Percentiles rank a stretch among this genome's conserved stretches.
Evolutionary conservation across 2,329 filamentous ascomycete species (phyloP).

Genomic region (Fusarium tanahbumbuense): DNA sequence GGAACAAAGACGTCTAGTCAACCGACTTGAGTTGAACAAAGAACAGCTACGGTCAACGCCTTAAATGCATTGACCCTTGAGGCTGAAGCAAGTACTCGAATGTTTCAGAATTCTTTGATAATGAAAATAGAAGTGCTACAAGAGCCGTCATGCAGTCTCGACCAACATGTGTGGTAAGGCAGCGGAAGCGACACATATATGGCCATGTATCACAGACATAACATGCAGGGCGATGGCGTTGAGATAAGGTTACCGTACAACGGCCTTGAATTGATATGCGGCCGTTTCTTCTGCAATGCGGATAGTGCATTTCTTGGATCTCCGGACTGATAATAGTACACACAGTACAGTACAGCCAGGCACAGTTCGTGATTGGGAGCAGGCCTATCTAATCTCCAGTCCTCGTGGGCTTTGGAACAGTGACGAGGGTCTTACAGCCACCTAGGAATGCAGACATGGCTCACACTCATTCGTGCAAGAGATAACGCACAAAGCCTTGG

Average conservation of each 20-base stretch:
- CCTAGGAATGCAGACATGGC: slow-evolving; percentile 30
- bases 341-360: slow-evolving; percentile 31
- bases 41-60: not conserved
- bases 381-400: slow-evolving; percentile 44
- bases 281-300: slow-evolving; percentile 34
- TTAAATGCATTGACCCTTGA: slow-evolving; percentile 12
- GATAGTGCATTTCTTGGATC: slow-evolving; percentile 41
- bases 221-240: slow-evolving; percentile 27
- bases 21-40: slow-evolving; percentile 16
- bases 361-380: slow-evolving; percentile 43
- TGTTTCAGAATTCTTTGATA: slow-evolving; percentile 27
- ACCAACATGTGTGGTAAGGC: slow-evolving; percentile 2
- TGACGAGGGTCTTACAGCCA: slow-evolving; percentile 34
- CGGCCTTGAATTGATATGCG: slow-evolving; percentile 41
- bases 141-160: not conserved
- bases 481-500: slow-evolving; percentile 19
- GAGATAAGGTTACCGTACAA: slow-evolving; percentile 41
- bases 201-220: slow-evolving; percentile 30
- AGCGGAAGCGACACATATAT: slow-evolving; percentile 40
- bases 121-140: slow-evolving; percentile 24
- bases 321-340: slow-evolving; percentile 39
- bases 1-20: slow-evolving; percentile 17
- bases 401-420: slow-evolving; percentile 33
- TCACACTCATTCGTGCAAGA: slow-evolving; percentile 26
- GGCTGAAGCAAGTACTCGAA: not conserved